Evolutionary conservation across 2,329 filamentous ascomycete species (phyloP), one percentile per base, ranked within the genome.

Genomic region (Calonectria fujianensis): DNA sequence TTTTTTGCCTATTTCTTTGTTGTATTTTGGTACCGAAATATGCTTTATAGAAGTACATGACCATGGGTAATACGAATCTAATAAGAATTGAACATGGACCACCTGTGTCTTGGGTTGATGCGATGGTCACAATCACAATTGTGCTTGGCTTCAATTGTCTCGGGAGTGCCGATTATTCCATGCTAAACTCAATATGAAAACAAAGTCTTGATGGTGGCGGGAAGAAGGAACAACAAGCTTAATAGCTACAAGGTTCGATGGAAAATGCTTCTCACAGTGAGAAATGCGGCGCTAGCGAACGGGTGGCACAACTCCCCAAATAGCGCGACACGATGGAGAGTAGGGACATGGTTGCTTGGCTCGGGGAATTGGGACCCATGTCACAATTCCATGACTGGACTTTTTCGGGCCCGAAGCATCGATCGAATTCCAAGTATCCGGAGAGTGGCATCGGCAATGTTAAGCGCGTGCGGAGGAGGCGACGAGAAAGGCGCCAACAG

Each of bases 391-490:
- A 1, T 41, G 57, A 63, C 57, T 63, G 57, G 57, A 63, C 57
- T 29, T 29, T 41, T 63, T 41, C 37, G 57, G 57, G 57, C n/a
- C 57, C 57, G 57, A 41, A 63, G 57, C 57, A 63, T 63, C 27
- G 57, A 63, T 63, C 24, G 37, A 63, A 63, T 63, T 63, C 57
- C 57, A 63, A 41, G 11, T 63, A 41, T 63, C 24, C 57, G 35
- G 35, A 8, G 4, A 29, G 24, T 29, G 35, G 37, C 20, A 37
- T 24, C n/a, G 37, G 18, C n/a, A 3, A 18, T 29, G 37, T n/a
- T 57, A 18, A 35, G 57, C 27, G 35, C 27, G 24, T 35, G 57
- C 8, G 32, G 54, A 29, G 9, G 4, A 27, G n/a, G 24, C 14
- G 57, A 31, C 57, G 39, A 5, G 37, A 63, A 41, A 24, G 8